Percentiles rank a stretch among this genome's conserved stretches.
phyloP scores from a whole-genome alignment of 169 alveolate species.

The Cryptosporidium ubiquitum region DNA sequence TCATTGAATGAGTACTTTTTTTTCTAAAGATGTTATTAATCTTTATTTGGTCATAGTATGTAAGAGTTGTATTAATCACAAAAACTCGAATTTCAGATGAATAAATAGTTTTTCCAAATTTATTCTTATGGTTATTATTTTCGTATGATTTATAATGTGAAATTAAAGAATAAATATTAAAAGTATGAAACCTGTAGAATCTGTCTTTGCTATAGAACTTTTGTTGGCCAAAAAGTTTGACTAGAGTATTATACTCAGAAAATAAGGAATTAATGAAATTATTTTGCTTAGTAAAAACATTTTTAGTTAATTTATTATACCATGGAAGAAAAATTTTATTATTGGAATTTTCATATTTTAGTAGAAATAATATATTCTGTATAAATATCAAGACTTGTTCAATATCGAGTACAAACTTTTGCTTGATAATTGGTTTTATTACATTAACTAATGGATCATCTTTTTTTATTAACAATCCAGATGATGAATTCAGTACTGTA shows the following conservation, averaged over 20 bases:
- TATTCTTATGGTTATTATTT: background rate
- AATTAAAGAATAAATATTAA: constrained; percentile 18
- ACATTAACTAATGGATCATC: background rate
- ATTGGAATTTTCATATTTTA: background rate
- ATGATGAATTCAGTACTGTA: background rate
- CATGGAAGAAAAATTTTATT: constrained; percentile 26
- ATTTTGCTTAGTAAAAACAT: constrained; percentile 8
- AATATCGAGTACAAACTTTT: constrained; percentile 16
- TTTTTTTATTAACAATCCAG: background rate
- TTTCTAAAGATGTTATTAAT: constrained; percentile 1
- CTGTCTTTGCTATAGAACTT: constrained; percentile 23
- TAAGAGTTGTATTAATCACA: constrained; percentile 4
- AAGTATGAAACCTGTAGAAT: constrained; percentile 29
- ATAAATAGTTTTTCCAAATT: background rate
- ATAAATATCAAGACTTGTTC: constrained; percentile 27
- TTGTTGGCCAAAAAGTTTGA: constrained; percentile 1
- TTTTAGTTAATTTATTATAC: constrained; percentile 8
- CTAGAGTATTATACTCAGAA: constrained; percentile 2
- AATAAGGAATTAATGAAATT: background rate
- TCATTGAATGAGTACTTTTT: background rate
- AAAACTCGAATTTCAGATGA: background rate
- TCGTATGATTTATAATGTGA: constrained; percentile 55
- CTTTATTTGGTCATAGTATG: constrained; percentile 14
- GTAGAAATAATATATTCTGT: constrained; percentile 14
- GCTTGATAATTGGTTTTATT: background rate